A percentile compares a stretch with the other conserved stretches of the same genome.
Conservation (phyloP, 371 early-diverging fungal species). For the Haplosporangium sp. region DNA sequence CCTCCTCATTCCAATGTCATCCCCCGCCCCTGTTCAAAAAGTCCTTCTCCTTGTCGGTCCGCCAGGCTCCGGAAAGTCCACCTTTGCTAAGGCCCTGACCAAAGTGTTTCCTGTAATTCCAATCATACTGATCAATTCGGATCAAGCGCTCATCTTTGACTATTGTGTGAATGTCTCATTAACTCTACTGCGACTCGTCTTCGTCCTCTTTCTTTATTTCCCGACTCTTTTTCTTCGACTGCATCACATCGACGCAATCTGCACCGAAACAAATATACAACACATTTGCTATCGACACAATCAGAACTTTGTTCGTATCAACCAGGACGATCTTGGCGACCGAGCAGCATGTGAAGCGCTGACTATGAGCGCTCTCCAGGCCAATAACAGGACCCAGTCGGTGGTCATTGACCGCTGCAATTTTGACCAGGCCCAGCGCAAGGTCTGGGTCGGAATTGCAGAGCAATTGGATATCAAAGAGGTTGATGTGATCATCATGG, state of each 20-base stretch:
- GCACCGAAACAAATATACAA: no score
- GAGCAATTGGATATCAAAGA: constrained; percentile 61
- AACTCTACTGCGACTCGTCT: no score
- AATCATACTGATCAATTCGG: not conserved
- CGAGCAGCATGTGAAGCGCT: constrained; percentile 73
- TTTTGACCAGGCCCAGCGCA: constrained; percentile 79
- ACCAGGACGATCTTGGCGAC: constrained; percentile 77
- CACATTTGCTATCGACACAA: not conserved
- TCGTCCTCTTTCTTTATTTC: not conserved
- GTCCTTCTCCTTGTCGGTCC: constrained; percentile 74
- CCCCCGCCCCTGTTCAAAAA: constrained; percentile 38
- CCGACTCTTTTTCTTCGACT: not conserved
- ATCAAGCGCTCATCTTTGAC: no score
- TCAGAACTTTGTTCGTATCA: constrained; percentile 66
- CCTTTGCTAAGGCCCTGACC: constrained; percentile 67
- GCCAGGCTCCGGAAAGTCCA: constrained; percentile 78
- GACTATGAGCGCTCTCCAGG: constrained; percentile 54
- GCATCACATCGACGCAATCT: not conserved
- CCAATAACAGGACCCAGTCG: constrained; percentile 61
- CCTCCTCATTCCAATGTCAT: constrained; percentile 11
- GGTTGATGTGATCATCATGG: constrained; percentile 78
- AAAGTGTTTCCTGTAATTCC: constrained; percentile 38
- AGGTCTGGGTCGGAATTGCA: constrained; percentile 77
- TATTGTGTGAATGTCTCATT: no score
- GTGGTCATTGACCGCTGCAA: constrained; percentile 84